Percentiles rank a stretch among this genome's conserved stretches.
These are phyloP conservation scores for Metarhizium brunneum DNA, from an alignment of 2,329 filamentous ascomycete genomes.

Conservation along the genomic window DNA sequence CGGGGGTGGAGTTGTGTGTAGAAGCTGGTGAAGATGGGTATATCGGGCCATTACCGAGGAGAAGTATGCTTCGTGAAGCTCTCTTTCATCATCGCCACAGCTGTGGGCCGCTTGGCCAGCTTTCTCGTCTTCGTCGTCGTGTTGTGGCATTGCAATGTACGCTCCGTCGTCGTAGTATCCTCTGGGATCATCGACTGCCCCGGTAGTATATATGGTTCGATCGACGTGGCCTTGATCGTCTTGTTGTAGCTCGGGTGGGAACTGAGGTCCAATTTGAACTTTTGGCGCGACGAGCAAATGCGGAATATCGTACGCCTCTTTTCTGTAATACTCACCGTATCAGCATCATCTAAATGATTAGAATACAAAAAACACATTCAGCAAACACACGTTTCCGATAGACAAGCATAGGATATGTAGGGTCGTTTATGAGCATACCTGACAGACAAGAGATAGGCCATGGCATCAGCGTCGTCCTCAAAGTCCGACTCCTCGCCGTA, in stretches of 20 bases:
- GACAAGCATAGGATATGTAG: neutral
- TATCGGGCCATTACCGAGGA: slow-evolving; percentile 57
- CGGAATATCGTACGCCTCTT: slow-evolving; percentile 66
- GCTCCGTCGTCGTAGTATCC: slow-evolving; percentile 72
- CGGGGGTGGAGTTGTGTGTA: slow-evolving; percentile 47
- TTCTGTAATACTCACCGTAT: slow-evolving; percentile 50
- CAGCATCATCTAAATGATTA: slow-evolving; percentile 24
- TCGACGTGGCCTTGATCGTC: slow-evolving; percentile 9
- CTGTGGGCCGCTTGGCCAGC: slow-evolving; percentile 14
- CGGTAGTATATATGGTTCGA: slow-evolving; percentile 35
- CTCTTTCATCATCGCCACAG: slow-evolving; percentile 20
- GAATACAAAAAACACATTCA: neutral
- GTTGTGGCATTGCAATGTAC: slow-evolving; percentile 54
- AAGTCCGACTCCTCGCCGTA: slow-evolving; percentile 54
- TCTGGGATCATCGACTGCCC: slow-evolving; percentile 44
- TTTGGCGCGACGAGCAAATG: slow-evolving; percentile 58
- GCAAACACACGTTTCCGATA: neutral
- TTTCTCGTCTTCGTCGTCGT: slow-evolving; percentile 17
- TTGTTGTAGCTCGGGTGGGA: slow-evolving; percentile 28
- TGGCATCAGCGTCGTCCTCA: slow-evolving; percentile 56
- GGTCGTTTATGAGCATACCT: slow-evolving; percentile 40
- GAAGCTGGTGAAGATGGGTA: slow-evolving; percentile 47
- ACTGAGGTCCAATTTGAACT: slow-evolving; percentile 41
- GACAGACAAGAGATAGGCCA: slow-evolving; percentile 63
- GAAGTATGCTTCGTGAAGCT: slow-evolving; percentile 59